These are phyloP conservation scores for Carex sylvatica DNA, from an alignment of 202 grass and related monocot genomes.

Conservation along the genomic window DNA sequence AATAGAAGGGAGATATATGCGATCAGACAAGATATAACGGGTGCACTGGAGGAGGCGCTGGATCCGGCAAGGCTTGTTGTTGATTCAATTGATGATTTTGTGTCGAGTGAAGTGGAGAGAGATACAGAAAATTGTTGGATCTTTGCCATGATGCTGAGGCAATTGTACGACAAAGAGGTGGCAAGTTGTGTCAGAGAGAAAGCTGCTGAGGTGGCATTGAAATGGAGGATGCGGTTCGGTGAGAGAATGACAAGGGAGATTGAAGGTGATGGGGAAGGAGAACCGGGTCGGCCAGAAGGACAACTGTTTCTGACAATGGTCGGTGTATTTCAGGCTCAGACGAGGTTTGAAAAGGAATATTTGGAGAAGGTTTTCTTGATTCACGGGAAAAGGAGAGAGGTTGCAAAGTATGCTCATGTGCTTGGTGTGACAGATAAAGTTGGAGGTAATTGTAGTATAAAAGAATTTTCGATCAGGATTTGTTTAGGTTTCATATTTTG, in stretches of 20 bases:
- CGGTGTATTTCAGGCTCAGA: conserved; percentile 49
- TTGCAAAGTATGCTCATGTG: conserved; percentile 44
- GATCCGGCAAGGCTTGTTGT: conserved; percentile 62
- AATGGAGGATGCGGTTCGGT: conserved; percentile 50
- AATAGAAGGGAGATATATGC: conserved; percentile 41
- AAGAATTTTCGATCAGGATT: neutral
- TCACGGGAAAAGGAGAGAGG: conserved; percentile 58
- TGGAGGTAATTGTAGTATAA: conserved; percentile 39
- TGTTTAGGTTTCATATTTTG: conserved; percentile 1
- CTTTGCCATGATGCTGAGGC: conserved; percentile 50
- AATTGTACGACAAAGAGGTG: conserved; percentile 48
- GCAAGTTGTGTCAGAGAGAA: conserved; percentile 61
- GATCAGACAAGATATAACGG: conserved; percentile 34
- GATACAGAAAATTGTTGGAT: conserved; percentile 51
- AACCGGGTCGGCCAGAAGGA: conserved; percentile 34
- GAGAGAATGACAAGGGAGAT: conserved; percentile 34
- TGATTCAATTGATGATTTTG: conserved; percentile 53
- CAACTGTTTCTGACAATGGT: conserved; percentile 74
- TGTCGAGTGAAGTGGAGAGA: conserved; percentile 22
- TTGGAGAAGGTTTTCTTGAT: conserved; percentile 59
- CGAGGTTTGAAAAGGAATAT: conserved; percentile 54
- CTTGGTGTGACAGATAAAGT: conserved; percentile 58
- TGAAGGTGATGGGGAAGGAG: conserved; percentile 32
- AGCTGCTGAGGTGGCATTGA: conserved; percentile 43
- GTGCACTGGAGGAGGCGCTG: conserved; percentile 25